These are phyloP conservation scores for Tylopilus orsonianus DNA, from an alignment of 1,284 basidiomycete genomes.

Conservation along the genomic window DNA sequence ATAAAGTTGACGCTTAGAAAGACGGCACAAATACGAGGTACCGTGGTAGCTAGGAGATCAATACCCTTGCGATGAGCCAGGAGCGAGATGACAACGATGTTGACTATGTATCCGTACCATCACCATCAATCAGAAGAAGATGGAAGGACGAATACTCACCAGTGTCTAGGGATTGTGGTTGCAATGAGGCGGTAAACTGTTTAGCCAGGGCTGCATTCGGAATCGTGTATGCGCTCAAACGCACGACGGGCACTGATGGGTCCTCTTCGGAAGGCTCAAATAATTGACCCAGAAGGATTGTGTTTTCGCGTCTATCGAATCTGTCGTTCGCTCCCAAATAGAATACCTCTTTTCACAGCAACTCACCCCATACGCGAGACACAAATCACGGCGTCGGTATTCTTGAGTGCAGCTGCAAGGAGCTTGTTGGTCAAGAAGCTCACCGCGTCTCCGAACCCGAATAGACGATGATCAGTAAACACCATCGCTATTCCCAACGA, in stretches of 20 bases:
- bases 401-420: conserved; percentile 80
- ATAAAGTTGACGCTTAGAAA: conserved; percentile 89
- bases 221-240: conserved; percentile 81
- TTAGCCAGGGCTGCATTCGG: conserved; percentile 93
- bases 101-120: conserved; percentile 57
- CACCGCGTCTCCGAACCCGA: conserved; percentile 94
- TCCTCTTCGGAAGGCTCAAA: conserved; percentile 48
- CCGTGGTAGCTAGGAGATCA: conserved; percentile 90
- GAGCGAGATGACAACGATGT: conserved; percentile 93
- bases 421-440: conserved; percentile 98
- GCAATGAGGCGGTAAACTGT: conserved; percentile 72
- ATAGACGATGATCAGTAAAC: conserved; percentile 97
- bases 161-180: conserved; percentile 47
- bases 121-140: not conserved
- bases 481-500: conserved; percentile 83
- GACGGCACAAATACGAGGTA: conserved; percentile 83
- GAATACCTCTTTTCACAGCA: not conserved
- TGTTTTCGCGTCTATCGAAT: conserved; percentile 81
- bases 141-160: conserved; percentile 48
- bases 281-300: conserved; percentile 83
- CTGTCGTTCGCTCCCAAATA: not conserved
- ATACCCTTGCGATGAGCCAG: conserved; percentile 97
- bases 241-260: conserved; percentile 46
- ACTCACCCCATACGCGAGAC: conserved; percentile 94
- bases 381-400: conserved; percentile 93